phyloP scores from a whole-genome alignment of 768 basidiomycete genomes.

The Lentinula detonsa region DNA sequence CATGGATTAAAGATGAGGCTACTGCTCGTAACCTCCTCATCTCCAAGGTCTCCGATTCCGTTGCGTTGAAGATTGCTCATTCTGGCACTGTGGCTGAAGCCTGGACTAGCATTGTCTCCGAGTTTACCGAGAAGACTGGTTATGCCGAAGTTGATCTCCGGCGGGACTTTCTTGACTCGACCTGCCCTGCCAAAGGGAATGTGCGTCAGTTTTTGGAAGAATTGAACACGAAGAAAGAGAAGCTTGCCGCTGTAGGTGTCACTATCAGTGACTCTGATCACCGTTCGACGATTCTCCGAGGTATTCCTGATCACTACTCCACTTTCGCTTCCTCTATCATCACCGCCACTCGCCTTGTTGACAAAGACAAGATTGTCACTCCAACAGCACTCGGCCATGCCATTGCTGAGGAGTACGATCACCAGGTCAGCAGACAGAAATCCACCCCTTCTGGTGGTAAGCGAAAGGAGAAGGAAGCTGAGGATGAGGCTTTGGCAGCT shows the following conservation, averaged over 20 bases:
- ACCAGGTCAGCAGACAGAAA: neutral
- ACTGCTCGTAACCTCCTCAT: conserved; percentile 9
- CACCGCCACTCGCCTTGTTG: conserved; percentile 11
- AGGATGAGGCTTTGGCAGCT: conserved; percentile 15
- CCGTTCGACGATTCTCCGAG: conserved; percentile 23
- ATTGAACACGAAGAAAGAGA: conserved; percentile 16
- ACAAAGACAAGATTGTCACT: conserved; percentile 7
- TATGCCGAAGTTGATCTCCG: conserved; percentile 23
- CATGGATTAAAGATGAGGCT: conserved; percentile 23
- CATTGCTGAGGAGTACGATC: conserved; percentile 10
- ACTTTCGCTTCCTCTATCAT: conserved; percentile 21
- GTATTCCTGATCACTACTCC: conserved; percentile 19
- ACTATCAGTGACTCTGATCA: conserved; percentile 24
- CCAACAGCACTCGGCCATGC: conserved; percentile 17
- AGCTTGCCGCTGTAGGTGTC: conserved; percentile 22
- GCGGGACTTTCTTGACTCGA: conserved; percentile 19
- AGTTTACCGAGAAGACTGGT: conserved; percentile 19
- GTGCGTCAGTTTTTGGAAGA: conserved; percentile 20
- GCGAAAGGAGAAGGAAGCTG: conserved; percentile 9
- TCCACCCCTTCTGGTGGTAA: neutral
- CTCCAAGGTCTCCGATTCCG: conserved; percentile 9
- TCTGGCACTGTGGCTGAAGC: conserved; percentile 10
- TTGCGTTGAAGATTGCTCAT: conserved; percentile 1
- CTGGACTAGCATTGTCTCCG: conserved; percentile 9
- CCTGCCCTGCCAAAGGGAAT: conserved; percentile 21